Percentiles rank a stretch among this genome's conserved stretches.
Conservation (phyloP, 2,329 filamentous ascomycete genomes). For the Paraphaeosphaeria sporulosa region DNA sequence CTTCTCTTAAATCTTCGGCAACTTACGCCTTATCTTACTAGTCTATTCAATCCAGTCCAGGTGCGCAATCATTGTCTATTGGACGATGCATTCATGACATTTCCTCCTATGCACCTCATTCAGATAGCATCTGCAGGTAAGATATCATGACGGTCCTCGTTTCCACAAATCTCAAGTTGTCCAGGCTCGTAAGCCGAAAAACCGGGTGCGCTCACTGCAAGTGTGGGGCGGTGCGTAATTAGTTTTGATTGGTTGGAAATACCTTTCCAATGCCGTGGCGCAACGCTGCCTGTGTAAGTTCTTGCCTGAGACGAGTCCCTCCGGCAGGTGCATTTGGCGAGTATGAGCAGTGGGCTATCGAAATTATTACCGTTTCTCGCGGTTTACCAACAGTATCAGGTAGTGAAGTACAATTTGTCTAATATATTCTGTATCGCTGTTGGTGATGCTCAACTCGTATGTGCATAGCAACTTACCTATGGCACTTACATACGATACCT, state of each 20-base stretch:
- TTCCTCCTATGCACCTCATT: neutral
- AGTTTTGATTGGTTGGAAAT: neutral
- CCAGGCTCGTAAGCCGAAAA: neutral
- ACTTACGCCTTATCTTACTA: neutral
- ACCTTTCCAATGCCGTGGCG: neutral
- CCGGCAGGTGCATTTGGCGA: neutral
- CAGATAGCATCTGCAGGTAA: neutral
- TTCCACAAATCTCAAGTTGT: neutral
- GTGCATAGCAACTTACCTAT: too few relatives aligned
- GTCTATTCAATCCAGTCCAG: neutral
- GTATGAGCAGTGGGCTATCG: too few relatives aligned
- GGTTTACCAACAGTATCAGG: too few relatives aligned
- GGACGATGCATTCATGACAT: neutral
- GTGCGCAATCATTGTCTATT: neutral
- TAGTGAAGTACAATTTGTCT: too few relatives aligned
- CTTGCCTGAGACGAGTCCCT: neutral
- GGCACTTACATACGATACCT: too few relatives aligned
- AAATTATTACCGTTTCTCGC: too few relatives aligned
- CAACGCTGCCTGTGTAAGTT: neutral
- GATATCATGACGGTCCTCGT: neutral
- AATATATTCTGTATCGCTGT: too few relatives aligned
- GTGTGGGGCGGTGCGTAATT: constrained; percentile 1
- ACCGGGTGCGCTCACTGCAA: too few relatives aligned
- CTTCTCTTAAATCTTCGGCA: neutral
- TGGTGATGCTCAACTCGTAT: too few relatives aligned